Conservation (phyloP, 163 green algal species). For the Prototheca stagnorum region DNA sequence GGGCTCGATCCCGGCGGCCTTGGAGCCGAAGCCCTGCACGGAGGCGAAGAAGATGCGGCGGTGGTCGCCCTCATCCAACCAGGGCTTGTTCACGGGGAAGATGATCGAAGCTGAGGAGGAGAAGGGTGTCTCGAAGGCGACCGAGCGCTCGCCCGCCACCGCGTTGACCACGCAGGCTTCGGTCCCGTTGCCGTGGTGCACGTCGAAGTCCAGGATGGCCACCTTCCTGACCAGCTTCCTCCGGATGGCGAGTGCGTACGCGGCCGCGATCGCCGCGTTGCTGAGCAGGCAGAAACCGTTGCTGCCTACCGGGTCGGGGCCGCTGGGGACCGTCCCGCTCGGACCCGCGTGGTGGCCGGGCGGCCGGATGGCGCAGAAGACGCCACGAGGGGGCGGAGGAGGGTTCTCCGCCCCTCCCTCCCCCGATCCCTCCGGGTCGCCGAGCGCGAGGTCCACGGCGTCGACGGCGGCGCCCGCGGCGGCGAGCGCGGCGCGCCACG, state of each 20-base stretch:
- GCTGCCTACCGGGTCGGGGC: conserved; percentile 47
- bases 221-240: conserved; percentile 44
- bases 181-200: conserved; percentile 94
- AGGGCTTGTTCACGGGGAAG: conserved; percentile 67
- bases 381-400: conserved; percentile 51
- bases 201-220: conserved; percentile 89
- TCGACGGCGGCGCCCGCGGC: conserved; percentile 53
- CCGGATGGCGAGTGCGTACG: conserved; percentile 70
- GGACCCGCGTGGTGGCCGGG: conserved; percentile 77
- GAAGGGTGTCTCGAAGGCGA: conserved; percentile 31
- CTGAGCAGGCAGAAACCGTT: conserved; percentile 90
- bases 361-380: conserved; percentile 75
- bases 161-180: conserved; percentile 42
- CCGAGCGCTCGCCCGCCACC: conserved; percentile 16
- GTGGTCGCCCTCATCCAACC: conserved; percentile 57
- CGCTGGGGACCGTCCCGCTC: conserved; percentile 43
- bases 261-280: conserved; percentile 80
- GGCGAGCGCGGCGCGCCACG: conserved; percentile 51
- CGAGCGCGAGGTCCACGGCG: conserved; percentile 59
- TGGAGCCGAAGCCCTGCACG: conserved; percentile 58
- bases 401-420: not conserved
- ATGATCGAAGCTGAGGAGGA: too few relatives aligned
- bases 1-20: conserved; percentile 7
- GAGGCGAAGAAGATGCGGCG: conserved; percentile 82
- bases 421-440: conserved; percentile 25